Conservation (phyloP, 169 alveolate genomes). For the Theileria orientalis region DNA sequence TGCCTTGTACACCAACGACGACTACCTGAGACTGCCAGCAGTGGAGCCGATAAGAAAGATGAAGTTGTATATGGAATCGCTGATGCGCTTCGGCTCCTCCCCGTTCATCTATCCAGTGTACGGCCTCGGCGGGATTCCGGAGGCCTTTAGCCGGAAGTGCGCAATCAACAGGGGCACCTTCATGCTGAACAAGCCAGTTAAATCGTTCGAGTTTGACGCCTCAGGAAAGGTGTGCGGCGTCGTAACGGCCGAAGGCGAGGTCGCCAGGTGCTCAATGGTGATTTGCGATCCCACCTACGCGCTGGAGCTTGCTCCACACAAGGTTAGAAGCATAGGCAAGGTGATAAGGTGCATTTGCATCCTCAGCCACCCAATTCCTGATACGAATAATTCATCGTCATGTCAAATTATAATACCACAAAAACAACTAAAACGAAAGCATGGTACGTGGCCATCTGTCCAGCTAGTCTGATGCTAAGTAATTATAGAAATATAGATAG, state of each 20-base stretch:
- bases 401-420: conserved; percentile 95
- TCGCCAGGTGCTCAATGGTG: conserved; percentile 90
- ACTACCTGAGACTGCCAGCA: conserved; percentile 87
- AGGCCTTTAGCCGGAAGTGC: conserved; percentile 93
- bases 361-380: conserved; percentile 93
- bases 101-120: conserved; percentile 98
- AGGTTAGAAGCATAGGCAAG: conserved; percentile 72
- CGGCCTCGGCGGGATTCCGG: conserved; percentile 98
- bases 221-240: conserved; percentile 91
- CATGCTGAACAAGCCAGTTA: conserved; percentile 92
- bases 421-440: conserved; percentile 89
- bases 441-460: conserved; percentile 70
- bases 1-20: conserved; percentile 94
- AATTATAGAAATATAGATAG: too few relatives aligned
- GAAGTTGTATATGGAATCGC: conserved; percentile 90
- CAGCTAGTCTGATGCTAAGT: not conserved
- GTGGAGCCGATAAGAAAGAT: conserved; percentile 88
- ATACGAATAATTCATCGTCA: conserved; percentile 90
- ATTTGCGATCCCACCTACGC: conserved; percentile 94
- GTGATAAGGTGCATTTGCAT: conserved; percentile 91
- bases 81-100: conserved; percentile 94
- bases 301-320: conserved; percentile 68
- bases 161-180: conserved; percentile 97
- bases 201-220: conserved; percentile 86
- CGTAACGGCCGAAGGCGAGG: conserved; percentile 85